phyloP scores from a whole-genome alignment of 805 yeast genomes.

The Saccharomycopsis schoenii region DNA sequence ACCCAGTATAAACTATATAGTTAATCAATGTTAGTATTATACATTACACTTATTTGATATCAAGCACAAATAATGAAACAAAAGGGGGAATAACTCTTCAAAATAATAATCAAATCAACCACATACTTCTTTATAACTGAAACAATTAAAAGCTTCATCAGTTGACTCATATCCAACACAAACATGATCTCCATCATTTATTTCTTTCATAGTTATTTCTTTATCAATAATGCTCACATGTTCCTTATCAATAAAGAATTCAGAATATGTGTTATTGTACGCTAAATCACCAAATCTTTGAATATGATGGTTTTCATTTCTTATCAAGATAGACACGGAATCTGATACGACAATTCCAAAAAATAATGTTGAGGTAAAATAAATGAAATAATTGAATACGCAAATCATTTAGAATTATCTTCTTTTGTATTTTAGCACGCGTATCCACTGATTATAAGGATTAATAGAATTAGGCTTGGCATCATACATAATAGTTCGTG shows the following conservation, averaged over 20 bases:
- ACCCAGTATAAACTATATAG: not conserved
- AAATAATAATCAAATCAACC: not conserved
- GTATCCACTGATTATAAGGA: too few species aligned
- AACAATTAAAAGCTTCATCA: conserved; percentile 6
- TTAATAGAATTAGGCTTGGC: too few species aligned
- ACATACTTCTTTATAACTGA: conserved; percentile 9
- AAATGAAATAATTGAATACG: not conserved
- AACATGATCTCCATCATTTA: not conserved
- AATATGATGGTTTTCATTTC: not conserved
- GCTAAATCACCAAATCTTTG: conserved; percentile 1
- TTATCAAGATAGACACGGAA: not conserved
- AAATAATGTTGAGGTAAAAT: not conserved
- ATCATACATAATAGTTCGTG: too few species aligned
- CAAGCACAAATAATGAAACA: not conserved
- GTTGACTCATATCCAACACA: conserved; percentile 7
- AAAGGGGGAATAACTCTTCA: not conserved
- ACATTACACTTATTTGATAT: not conserved
- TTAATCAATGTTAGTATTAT: not conserved
- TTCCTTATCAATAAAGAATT: not conserved
- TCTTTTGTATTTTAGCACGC: too few species aligned
- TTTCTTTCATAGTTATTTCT: not conserved
- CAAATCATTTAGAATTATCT: not conserved
- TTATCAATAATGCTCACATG: not conserved
- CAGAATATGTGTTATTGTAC: not conserved
- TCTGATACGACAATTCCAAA: not conserved